Evolutionary conservation across 2,329 filamentous ascomycete genomes (phyloP).

Genomic region (Falciphora oryzae): DNA sequence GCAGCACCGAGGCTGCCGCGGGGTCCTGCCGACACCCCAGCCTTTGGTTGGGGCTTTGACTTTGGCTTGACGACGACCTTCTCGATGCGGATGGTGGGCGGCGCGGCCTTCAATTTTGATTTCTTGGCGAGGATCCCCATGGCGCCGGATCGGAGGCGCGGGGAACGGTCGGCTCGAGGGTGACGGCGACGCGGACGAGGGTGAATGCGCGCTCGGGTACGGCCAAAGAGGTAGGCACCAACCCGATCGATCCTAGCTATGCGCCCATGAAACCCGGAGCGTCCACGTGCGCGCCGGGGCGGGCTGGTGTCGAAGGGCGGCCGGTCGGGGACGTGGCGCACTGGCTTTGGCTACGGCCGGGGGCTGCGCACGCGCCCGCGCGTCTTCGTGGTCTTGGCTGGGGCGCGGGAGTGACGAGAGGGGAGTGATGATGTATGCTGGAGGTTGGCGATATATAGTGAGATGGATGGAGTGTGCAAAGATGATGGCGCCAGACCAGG

Average conservation of each 20-base stretch:
- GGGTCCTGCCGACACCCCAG: conserved; percentile 22
- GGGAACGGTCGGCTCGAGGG: neutral
- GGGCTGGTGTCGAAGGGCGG: neutral
- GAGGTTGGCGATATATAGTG: neutral
- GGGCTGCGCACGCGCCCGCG: neutral
- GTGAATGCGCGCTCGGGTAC: neutral
- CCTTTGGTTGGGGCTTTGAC: conserved; percentile 30
- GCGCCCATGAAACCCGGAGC: neutral
- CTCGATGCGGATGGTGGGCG: conserved; percentile 46
- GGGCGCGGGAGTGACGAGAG: neutral
- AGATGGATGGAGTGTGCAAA: neutral
- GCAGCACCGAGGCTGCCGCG: conserved; percentile 23
- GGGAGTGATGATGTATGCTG: neutral
- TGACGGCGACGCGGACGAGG: neutral
- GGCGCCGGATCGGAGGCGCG: neutral
- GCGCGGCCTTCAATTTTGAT: conserved; percentile 45
- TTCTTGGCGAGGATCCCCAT: conserved; percentile 39
- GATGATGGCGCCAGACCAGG: neutral
- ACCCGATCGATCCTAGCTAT: neutral
- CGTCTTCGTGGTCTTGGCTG: neutral
- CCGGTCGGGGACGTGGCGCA: too few relatives aligned
- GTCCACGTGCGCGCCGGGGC: neutral
- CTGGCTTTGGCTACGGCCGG: neutral
- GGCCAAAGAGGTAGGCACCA: neutral
- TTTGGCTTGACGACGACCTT: conserved; percentile 41